phyloP scores from a whole-genome alignment of 2,329 filamentous ascomycete species.

The Alternaria brassicicola region DNA sequence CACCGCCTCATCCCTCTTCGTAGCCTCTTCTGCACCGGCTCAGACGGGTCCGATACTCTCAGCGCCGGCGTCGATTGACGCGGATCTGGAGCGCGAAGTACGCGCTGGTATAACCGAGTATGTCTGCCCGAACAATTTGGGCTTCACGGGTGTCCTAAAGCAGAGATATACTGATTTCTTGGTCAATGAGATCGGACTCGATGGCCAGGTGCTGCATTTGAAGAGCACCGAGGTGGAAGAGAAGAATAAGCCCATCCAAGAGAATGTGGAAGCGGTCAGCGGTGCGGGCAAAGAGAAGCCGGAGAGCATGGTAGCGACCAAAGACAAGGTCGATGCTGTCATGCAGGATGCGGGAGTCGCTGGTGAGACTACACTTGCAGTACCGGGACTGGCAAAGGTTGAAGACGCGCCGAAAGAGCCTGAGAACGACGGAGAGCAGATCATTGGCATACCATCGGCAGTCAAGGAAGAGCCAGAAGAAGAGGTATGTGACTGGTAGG shows the following conservation, averaged over 20 bases:
- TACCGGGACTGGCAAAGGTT: neutral
- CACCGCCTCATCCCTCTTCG: constrained; percentile 14
- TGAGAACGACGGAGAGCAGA: constrained; percentile 9
- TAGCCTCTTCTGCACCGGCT: neutral
- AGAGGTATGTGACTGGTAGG: constrained; percentile 15
- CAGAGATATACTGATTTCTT: constrained; percentile 88
- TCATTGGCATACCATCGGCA: constrained; percentile 1
- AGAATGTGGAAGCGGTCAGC: constrained; percentile 17
- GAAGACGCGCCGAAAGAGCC: constrained; percentile 4
- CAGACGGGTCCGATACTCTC: neutral
- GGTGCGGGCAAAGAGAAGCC: constrained; percentile 13
- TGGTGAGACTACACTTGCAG: constrained; percentile 23
- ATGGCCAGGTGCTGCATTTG: constrained; percentile 78
- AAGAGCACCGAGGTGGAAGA: constrained; percentile 50
- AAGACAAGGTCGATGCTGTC: constrained; percentile 28
- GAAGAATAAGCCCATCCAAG: constrained; percentile 26
- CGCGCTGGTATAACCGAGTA: constrained; percentile 68
- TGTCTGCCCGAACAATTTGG: constrained; percentile 61
- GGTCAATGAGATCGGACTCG: constrained; percentile 83
- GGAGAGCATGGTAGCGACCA: constrained; percentile 26
- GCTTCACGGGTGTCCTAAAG: constrained; percentile 70
- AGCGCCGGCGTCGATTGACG: constrained; percentile 25
- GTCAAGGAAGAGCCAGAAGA: constrained; percentile 20
- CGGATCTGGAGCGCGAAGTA: constrained; percentile 50
- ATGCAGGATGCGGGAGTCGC: constrained; percentile 19